Evolutionary conservation across 1,139 yeast genomes (phyloP).

Genomic region (Pichia sp.): DNA sequence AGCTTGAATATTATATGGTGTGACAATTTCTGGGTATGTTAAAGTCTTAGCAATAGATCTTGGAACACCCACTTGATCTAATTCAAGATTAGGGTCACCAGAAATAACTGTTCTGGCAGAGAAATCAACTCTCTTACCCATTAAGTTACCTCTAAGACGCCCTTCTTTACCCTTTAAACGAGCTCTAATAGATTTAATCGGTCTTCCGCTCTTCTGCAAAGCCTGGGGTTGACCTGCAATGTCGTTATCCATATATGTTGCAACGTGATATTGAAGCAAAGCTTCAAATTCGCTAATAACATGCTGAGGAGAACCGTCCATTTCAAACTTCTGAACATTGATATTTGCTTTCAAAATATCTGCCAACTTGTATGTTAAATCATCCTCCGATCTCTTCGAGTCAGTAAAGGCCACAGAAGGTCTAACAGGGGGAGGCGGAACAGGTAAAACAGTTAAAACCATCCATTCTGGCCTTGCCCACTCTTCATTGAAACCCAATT

Average conservation of each 20-base stretch:
- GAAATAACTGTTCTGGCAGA: slow-evolving; percentile 99
- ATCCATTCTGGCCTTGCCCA: slow-evolving; percentile 99
- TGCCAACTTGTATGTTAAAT: slow-evolving; percentile 94
- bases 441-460: slow-evolving; percentile 92
- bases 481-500: slow-evolving; percentile 88
- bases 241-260: slow-evolving; percentile 99
- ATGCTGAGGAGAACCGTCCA: slow-evolving; percentile 98
- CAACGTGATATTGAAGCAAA: slow-evolving; percentile 92
- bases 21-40: slow-evolving; percentile 94
- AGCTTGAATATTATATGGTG: slow-evolving; percentile 93
- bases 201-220: slow-evolving; percentile 96
- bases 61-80: slow-evolving; percentile 99
- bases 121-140: slow-evolving; percentile 99
- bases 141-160: slow-evolving; percentile 93
- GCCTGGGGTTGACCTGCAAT: slow-evolving; percentile 99
- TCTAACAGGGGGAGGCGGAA: slow-evolving; percentile 99
- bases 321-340: slow-evolving; percentile 91
- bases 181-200: slow-evolving; percentile 96
- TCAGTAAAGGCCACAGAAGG: slow-evolving; percentile 98
- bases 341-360: slow-evolving; percentile 95
- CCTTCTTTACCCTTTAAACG: slow-evolving; percentile 99
- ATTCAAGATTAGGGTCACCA: slow-evolving; percentile 96
- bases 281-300: slow-evolving; percentile 96
- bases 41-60: slow-evolving; percentile 91
- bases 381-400: slow-evolving; percentile 99